Evolutionary conservation across 495 filamentous ascomycete genomes (phyloP), one percentile per base, ranked within the genome.

Genomic region (Amphirosellinia nigrospora): DNA sequence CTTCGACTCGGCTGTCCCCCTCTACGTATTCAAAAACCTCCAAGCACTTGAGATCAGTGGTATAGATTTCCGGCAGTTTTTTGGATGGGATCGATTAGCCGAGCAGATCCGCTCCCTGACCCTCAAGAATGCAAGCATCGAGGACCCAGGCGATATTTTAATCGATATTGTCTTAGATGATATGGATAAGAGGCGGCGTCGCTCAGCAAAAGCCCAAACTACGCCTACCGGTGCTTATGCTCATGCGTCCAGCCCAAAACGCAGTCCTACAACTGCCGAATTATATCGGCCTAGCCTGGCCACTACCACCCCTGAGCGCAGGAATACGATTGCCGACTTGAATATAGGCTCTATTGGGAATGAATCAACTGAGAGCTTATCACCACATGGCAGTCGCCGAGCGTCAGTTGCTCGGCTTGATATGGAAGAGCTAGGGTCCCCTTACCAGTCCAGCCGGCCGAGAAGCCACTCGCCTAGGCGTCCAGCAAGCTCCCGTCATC

Each of bases 1-100:
- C 4, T 97, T 99, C 79, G 96, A 99, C 77, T 96, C 93, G 46
- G 96, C 96, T n/a, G 96, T 99, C 32, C 96, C 96, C 21, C 82
- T 98, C 13, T 90, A 94, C 78, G 91, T 92, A 32, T 98, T 99
- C 86, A 98, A 99, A 84, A 99, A 98, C 74, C 81, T 98, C 59
- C 94, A 93, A 79, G 90, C 92, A 11, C 84, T 99, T 73, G 96
- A 98, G 80, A 93, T 99, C 52, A 93, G 90, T 80, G 94, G 97
- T 78, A 90, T 98, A 77, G 96, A 98, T 80, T 97, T 96, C 77
- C 89, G 96, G 71, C 94, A 97, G 71, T 97, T 98, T 81, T 97
- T 92, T 79, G 96, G 96, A 52, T 99, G 96, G 96, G 96, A 98
- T 79, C 88, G 91, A 68, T 77, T 98, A 68, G 91, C 96, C 0